A percentile compares a stretch with the other conserved stretches of the same genome.
Evolutionary conservation across 805 yeast genomes (phyloP).

Genomic region (Metschnikowia chrysomelidarum): DNA sequence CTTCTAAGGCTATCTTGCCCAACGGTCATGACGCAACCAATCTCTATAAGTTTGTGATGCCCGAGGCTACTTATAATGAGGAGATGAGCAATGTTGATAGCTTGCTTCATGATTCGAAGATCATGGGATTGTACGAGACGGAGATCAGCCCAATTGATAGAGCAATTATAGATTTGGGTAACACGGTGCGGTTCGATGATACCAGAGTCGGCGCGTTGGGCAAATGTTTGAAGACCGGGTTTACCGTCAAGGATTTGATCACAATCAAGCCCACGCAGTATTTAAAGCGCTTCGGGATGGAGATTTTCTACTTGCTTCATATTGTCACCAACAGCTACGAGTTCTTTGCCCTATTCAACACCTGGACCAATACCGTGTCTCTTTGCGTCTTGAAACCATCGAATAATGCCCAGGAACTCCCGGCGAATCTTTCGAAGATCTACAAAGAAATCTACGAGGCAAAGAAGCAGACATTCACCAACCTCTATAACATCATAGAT

Average conservation of each 20-base stretch:
- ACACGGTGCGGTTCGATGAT: constrained; percentile 66
- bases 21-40: constrained; percentile 55
- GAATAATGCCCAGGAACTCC: constrained; percentile 60
- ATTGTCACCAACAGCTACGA: constrained; percentile 72
- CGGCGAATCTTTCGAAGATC: constrained; percentile 49
- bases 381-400: constrained; percentile 70
- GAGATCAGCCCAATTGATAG: constrained; percentile 66
- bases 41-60: constrained; percentile 64
- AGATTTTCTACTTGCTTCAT: constrained; percentile 65
- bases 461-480: constrained; percentile 45
- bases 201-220: constrained; percentile 80
- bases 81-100: constrained; percentile 61
- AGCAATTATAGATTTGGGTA: constrained; percentile 76
- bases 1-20: constrained; percentile 64
- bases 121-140: constrained; percentile 75
- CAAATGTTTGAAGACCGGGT: constrained; percentile 81
- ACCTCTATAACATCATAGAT: constrained; percentile 46
- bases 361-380: constrained; percentile 53
- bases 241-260: constrained; percentile 58
- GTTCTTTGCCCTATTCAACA: constrained; percentile 62
- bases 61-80: constrained; percentile 57
- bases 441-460: constrained; percentile 53
- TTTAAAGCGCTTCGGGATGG: constrained; percentile 53
- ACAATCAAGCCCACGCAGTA: constrained; percentile 50
- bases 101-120: constrained; percentile 56